Evolutionary conservation across 139 green algal species (phyloP), one percentile per base, ranked within the genome.

Genomic region (Astrephomene gubernaculifera): DNA sequence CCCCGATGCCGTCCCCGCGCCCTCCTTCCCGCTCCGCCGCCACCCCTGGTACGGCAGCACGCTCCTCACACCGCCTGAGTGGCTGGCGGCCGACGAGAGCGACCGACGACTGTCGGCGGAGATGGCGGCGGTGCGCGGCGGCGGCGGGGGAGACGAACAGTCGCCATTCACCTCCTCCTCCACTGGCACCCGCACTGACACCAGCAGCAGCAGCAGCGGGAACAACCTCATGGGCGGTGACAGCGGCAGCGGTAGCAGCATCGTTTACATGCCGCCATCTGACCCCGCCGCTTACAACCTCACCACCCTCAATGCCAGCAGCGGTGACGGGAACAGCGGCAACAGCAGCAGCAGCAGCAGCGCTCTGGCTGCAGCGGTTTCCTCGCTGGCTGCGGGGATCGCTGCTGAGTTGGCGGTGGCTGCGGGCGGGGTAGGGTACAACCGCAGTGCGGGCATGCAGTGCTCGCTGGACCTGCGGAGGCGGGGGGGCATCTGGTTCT

Each of bases 21-120:
- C 76, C 33, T 14, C 41, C 1, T 60, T 83, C 39, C 76, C 76
- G 12, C 57, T 83, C 17, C 53, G 33, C 60, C 39, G 29, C 38
- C 76, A 83, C 76, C 79, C 79, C 8, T 85, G 79, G 79, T 85
- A 85, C 79, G 79, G 79, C 44, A 57, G 27, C 65, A 85, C 79
- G 5, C 64, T 76, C 33, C 79, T 85, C 29, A 68, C 64, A 31
- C 79, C 79, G 64, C 79, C 79, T 5, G 44, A 39, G 12, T 82
- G 75, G 75, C 63, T 82, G 75, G 57, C 57, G 75, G 75, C 57
- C 10, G 75, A 82, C 41, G 25, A 80, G 12, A 68, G 49, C 5
- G 71, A 80, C 49, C 22, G 27, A 6, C 22, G 21, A 1, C 71
- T 80, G 31, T 12, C 71, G 33, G 71, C 9, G 31, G 49, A 67